phyloP scores from a whole-genome alignment of 2,329 filamentous ascomycete genomes.

The Coniochaeta hoffmannii region DNA sequence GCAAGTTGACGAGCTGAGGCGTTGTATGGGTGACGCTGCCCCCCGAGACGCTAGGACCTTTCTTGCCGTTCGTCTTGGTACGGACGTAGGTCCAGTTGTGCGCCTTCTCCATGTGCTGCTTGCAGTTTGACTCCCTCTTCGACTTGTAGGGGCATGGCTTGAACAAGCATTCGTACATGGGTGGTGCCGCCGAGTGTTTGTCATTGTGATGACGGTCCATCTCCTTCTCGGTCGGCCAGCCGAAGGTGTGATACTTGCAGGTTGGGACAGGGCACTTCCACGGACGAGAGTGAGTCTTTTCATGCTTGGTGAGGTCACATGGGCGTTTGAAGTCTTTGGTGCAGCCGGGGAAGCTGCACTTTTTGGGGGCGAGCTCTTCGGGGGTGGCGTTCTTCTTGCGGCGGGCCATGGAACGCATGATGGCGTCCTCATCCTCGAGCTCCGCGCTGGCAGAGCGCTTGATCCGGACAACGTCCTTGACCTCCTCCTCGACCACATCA shows the following conservation, averaged over 20 bases:
- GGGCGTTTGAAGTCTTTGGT: slow-evolving; percentile 91
- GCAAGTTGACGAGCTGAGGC: slow-evolving; percentile 53
- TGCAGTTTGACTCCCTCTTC: slow-evolving; percentile 78
- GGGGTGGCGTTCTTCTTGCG: slow-evolving; percentile 88
- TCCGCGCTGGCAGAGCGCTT: slow-evolving; percentile 63
- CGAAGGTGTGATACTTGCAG: slow-evolving; percentile 86
- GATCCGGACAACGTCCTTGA: slow-evolving; percentile 42
- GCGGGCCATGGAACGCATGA: slow-evolving; percentile 88
- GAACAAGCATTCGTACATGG: slow-evolving; percentile 77
- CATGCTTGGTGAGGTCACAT: slow-evolving; percentile 96
- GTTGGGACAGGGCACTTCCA: slow-evolving; percentile 81
- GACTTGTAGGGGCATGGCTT: slow-evolving; percentile 86
- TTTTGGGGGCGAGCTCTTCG: slow-evolving; percentile 73
- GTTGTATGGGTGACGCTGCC: slow-evolving; percentile 43
- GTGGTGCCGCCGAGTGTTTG: slow-evolving; percentile 77
- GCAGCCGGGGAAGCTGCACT: slow-evolving; percentile 68
- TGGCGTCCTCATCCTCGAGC: slow-evolving; percentile 71
- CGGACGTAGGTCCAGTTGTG: slow-evolving; percentile 67
- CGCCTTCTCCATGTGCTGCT: slow-evolving; percentile 80
- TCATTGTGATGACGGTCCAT: slow-evolving; percentile 94
- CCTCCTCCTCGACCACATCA: slow-evolving; percentile 40
- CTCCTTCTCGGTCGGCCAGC: slow-evolving; percentile 97
- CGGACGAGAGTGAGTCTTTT: slow-evolving; percentile 93
- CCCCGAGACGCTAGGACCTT: slow-evolving; percentile 25
- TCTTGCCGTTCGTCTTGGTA: slow-evolving; percentile 82